phyloP scores from a whole-genome alignment of 2,329 filamentous ascomycete genomes.

The Cadophora sp. region DNA sequence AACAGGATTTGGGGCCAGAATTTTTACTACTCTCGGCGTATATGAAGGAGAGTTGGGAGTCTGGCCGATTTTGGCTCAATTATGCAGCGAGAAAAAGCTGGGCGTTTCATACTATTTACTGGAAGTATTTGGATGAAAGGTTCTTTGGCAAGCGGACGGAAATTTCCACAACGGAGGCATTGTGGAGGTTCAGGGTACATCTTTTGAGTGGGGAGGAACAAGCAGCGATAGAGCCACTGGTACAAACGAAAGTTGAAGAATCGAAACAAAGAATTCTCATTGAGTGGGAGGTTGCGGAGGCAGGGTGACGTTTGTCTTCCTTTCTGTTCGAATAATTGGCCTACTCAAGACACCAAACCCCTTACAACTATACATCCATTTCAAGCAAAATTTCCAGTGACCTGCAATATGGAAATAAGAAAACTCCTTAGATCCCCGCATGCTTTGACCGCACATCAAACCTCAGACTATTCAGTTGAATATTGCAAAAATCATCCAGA shows the following conservation, averaged over 20 bases:
- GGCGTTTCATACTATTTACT: conserved; percentile 49
- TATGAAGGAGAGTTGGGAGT: conserved; percentile 38
- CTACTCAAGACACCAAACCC: too few relatives aligned
- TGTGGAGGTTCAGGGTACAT: conserved; percentile 43
- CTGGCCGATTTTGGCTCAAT: conserved; percentile 45
- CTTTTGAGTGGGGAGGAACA: conserved; percentile 41
- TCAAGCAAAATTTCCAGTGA: too few relatives aligned
- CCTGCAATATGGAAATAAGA: too few relatives aligned
- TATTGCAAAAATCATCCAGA: too few relatives aligned
- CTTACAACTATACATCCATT: too few relatives aligned
- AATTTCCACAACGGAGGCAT: conserved; percentile 25
- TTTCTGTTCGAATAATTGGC: conserved; percentile 18
- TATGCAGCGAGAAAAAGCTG: conserved; percentile 49
- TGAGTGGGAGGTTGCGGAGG: conserved; percentile 26
- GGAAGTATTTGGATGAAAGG: conserved; percentile 47
- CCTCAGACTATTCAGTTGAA: too few relatives aligned
- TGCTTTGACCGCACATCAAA: too few relatives aligned
- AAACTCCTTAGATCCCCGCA: too few relatives aligned
- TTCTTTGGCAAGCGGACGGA: conserved; percentile 45
- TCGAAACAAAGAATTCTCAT: conserved; percentile 27
- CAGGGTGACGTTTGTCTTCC: conserved; percentile 8
- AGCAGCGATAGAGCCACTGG: conserved; percentile 43
- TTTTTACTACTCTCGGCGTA: conserved; percentile 37
- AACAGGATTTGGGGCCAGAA: conserved; percentile 26
- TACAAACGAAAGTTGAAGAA: conserved; percentile 46